These are phyloP conservation scores for Phytophthora macrochlamydospora DNA, from an alignment of 352 stramenopile genomes.

Conservation along the genomic window DNA sequence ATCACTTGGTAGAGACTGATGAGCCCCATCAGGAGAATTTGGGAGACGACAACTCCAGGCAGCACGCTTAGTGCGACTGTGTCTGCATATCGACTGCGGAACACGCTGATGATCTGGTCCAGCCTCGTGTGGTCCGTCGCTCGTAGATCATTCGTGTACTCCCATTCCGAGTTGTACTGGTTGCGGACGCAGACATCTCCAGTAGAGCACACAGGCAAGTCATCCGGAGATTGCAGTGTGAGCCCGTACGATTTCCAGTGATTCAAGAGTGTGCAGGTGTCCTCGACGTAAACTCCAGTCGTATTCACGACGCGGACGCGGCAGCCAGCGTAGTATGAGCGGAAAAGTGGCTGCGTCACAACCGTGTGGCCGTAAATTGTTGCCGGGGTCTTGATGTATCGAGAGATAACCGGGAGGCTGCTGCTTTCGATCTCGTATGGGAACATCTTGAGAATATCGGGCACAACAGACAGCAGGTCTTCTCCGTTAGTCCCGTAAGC, in stretches of 20 bases:
- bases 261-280: slow-evolving; percentile 19
- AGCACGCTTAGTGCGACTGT: slow-evolving; percentile 21
- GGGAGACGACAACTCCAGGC: slow-evolving; percentile 15
- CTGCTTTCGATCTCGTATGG: slow-evolving; percentile 21
- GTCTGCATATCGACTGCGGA: slow-evolving; percentile 33
- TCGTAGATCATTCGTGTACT: slow-evolving; percentile 17
- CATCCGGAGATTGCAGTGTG: slow-evolving; percentile 22
- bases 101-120: slow-evolving; percentile 28
- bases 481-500: slow-evolving; percentile 13
- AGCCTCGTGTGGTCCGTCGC: slow-evolving; percentile 9
- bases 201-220: slow-evolving; percentile 27
- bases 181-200: slow-evolving; percentile 30
- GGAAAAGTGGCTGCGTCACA: slow-evolving; percentile 29
- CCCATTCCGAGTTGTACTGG: slow-evolving; percentile 24
- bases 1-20: slow-evolving; percentile 34
- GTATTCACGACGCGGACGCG: slow-evolving; percentile 29
- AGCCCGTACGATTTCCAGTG: slow-evolving; percentile 27
- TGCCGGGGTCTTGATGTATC: slow-evolving; percentile 23
- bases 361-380: slow-evolving; percentile 19
- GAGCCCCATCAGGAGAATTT: slow-evolving; percentile 33
- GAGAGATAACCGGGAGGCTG: slow-evolving; percentile 21
- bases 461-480: slow-evolving; percentile 24
- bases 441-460: slow-evolving; percentile 22
- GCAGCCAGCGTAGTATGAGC: slow-evolving; percentile 25
- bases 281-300: slow-evolving; percentile 29